Conservation (phyloP, 805 yeast species). For the Lachancea sp. region DNA sequence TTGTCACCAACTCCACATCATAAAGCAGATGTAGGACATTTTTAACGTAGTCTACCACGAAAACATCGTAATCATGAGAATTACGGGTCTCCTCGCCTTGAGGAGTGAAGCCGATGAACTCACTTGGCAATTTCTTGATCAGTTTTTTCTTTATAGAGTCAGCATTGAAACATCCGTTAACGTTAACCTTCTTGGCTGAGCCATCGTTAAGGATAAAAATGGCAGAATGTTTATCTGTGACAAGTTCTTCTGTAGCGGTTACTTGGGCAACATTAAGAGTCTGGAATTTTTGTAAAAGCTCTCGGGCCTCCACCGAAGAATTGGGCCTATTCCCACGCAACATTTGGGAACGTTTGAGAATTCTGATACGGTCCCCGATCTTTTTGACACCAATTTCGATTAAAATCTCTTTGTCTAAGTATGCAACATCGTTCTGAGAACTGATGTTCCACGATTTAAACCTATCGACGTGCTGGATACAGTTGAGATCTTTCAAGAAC, state of each 20-base stretch:
- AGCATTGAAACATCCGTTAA: constrained; percentile 75
- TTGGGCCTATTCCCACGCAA: constrained; percentile 29
- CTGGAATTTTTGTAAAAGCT: constrained; percentile 21
- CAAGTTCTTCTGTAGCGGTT: constrained; percentile 24
- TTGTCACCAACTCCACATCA: constrained; percentile 75
- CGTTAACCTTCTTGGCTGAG: constrained; percentile 56
- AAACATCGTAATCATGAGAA: constrained; percentile 49
- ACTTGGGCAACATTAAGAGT: constrained; percentile 17
- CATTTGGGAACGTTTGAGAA: constrained; percentile 50
- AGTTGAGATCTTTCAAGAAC: constrained; percentile 21
- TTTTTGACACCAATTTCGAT: constrained; percentile 66
- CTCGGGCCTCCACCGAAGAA: constrained; percentile 15
- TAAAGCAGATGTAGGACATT: constrained; percentile 44
- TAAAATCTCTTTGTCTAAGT: constrained; percentile 53
- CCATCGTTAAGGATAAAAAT: constrained; percentile 76
- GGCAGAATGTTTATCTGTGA: constrained; percentile 40
- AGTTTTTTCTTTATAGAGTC: constrained; percentile 68
- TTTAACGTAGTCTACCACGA: constrained; percentile 43
- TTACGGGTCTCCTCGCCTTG: constrained; percentile 25
- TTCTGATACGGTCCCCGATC: constrained; percentile 75
- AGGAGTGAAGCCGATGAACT: constrained; percentile 16
- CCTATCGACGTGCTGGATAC: constrained; percentile 19
- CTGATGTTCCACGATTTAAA: constrained; percentile 21
- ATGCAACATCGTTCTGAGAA: constrained; percentile 23
- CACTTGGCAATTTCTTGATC: constrained; percentile 43